Percentiles rank a stretch among this genome's conserved stretches.
phyloP scores from a whole-genome alignment of 345 rosid genomes.

The Noccaea bulbosa region DNA sequence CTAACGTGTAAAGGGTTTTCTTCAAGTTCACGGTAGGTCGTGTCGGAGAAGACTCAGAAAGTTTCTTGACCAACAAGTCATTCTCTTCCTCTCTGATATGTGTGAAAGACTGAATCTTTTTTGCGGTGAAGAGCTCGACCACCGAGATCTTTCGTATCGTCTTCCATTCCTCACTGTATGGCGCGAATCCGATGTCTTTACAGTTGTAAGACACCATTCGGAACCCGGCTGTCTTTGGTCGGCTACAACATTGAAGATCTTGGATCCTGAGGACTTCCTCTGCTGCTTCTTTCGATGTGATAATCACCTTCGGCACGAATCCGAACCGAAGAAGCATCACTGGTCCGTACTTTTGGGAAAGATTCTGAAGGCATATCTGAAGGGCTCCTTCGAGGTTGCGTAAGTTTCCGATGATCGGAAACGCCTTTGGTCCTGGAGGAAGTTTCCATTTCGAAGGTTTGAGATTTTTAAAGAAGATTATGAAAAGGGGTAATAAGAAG shows the following conservation, averaged over 20 bases:
- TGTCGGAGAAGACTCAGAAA: neutral
- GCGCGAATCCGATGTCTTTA: slow-evolving; percentile 22
- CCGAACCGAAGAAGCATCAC: slow-evolving; percentile 38
- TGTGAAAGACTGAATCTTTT: slow-evolving; percentile 9
- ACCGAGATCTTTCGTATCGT: slow-evolving; percentile 10
- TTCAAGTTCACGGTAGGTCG: slow-evolving; percentile 8
- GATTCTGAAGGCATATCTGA: slow-evolving; percentile 17
- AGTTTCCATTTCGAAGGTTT: neutral
- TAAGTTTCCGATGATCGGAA: slow-evolving; percentile 50
- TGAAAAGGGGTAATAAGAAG: neutral
- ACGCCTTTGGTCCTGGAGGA: slow-evolving; percentile 14
- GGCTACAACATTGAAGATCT: slow-evolving; percentile 24
- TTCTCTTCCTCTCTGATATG: slow-evolving; percentile 16
- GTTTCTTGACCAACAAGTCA: slow-evolving; percentile 13
- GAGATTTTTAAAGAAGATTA: neutral
- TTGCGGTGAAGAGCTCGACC: slow-evolving; percentile 7
- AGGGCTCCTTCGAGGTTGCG: slow-evolving; percentile 28
- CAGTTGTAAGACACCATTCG: slow-evolving; percentile 1
- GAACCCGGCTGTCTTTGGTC: neutral
- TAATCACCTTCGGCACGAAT: slow-evolving; percentile 1
- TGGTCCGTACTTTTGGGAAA: slow-evolving; percentile 33
- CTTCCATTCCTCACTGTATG: slow-evolving; percentile 23
- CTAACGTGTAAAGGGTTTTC: neutral
- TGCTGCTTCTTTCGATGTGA: slow-evolving; percentile 38
- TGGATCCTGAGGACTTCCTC: slow-evolving; percentile 28